A percentile compares a stretch with the other conserved stretches of the same genome.
Evolutionary conservation across 2,329 filamentous ascomycete genomes (phyloP).

Genomic region (Mycosphaerella arachidis): DNA sequence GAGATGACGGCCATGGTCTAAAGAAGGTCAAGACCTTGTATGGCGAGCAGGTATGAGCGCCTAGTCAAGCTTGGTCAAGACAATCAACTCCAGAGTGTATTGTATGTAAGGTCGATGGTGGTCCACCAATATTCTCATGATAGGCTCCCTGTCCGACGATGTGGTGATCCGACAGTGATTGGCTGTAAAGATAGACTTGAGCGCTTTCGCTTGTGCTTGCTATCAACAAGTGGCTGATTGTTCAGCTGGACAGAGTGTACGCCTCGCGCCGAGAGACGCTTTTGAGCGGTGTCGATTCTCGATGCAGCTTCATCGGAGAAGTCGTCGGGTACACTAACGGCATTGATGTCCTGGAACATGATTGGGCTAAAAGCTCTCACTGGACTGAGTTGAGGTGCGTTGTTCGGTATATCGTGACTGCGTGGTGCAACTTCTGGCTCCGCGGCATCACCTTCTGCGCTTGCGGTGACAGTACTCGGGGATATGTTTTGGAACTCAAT

Average conservation of each 20-base stretch:
- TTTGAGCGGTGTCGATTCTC: not conserved
- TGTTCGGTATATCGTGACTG: not conserved
- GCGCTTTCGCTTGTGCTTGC: not conserved
- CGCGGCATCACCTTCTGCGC: not conserved
- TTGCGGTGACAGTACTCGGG: not conserved
- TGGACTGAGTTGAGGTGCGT: not conserved
- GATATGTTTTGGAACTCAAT: not conserved
- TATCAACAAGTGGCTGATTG: not conserved
- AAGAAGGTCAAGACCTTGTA: slow-evolving; percentile 17
- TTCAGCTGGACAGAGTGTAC: not conserved
- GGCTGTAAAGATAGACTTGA: not conserved
- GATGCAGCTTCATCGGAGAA: not conserved
- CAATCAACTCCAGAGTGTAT: not conserved
- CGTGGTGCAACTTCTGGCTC: not conserved
- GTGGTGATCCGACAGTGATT: not conserved
- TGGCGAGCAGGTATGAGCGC: slow-evolving; percentile 4
- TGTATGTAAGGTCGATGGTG: not conserved
- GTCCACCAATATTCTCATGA: not conserved
- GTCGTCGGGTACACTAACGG: not conserved
- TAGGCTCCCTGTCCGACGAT: not conserved
- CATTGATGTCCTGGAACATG: not conserved
- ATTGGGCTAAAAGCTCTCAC: not conserved
- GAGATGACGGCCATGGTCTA: slow-evolving; percentile 8
- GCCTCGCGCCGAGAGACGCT: not conserved
- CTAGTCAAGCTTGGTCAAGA: not conserved